phyloP scores from a whole-genome alignment of 2,329 filamentous ascomycete genomes.

The Beauveria pseudobassiana region DNA sequence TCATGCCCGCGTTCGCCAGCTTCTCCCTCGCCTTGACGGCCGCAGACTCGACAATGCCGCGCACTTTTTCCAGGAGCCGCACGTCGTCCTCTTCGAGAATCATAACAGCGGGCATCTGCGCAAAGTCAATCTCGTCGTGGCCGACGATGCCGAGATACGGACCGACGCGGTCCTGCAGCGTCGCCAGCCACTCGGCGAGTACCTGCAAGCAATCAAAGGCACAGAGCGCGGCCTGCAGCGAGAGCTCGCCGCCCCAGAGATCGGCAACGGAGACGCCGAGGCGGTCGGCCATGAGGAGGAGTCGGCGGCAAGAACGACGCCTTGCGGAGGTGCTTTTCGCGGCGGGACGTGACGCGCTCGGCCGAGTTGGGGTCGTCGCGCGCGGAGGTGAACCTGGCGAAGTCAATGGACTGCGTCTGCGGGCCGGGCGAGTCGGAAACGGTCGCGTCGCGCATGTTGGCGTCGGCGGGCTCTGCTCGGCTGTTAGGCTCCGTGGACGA shows the following conservation, averaged over 20 bases:
- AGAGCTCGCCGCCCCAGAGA: constrained; percentile 73
- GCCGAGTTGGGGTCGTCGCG: constrained; percentile 1
- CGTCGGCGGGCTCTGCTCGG: constrained; percentile 24
- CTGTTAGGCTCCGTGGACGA: constrained; percentile 43
- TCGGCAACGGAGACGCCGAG: constrained; percentile 81
- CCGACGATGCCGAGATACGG: constrained; percentile 82
- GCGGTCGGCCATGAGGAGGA: constrained; percentile 85
- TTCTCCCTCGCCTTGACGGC: constrained; percentile 66
- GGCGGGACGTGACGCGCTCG: constrained; percentile 39
- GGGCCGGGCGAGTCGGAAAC: constrained; percentile 46
- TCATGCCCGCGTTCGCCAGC: constrained; percentile 44
- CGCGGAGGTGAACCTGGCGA: constrained; percentile 27
- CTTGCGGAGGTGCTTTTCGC: constrained; percentile 82
- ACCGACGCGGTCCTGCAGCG: constrained; percentile 89
- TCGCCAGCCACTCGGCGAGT: constrained; percentile 87
- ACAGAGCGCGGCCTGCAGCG: constrained; percentile 85
- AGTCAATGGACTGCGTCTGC: constrained; percentile 41
- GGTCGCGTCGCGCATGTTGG: constrained; percentile 37
- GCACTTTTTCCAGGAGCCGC: constrained; percentile 75
- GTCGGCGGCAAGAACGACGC: constrained; percentile 91
- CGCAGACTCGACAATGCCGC: constrained; percentile 67
- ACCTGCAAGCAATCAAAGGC: constrained; percentile 92
- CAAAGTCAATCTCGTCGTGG: constrained; percentile 69
- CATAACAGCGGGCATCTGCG: constrained; percentile 79
- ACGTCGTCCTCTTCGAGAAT: constrained; percentile 87